Conservation (phyloP, 75 land plant species). For the Chamaecyparis obtusa region DNA sequence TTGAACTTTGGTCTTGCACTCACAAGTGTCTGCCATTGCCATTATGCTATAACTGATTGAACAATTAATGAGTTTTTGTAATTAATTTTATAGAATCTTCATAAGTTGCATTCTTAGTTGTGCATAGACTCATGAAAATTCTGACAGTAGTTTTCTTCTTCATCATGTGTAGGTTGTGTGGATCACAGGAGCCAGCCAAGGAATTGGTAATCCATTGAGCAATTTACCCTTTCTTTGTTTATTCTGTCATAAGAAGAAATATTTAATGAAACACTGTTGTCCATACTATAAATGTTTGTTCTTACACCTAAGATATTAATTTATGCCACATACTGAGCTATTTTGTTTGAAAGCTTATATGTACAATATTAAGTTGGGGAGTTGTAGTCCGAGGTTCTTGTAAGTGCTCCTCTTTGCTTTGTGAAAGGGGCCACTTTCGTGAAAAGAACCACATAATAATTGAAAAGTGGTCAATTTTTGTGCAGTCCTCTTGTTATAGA, state of each 20-base stretch:
- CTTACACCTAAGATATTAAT: neutral
- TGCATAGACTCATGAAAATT: neutral
- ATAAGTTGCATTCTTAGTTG: neutral
- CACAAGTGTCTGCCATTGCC: neutral
- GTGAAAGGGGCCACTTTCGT: neutral
- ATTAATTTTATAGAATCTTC: neutral
- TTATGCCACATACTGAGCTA: neutral
- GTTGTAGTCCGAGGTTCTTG: neutral
- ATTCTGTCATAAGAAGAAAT: neutral
- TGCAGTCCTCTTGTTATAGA: neutral
- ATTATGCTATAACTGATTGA: neutral
- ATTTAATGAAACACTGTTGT: neutral
- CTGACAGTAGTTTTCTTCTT: neutral
- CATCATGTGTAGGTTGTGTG: slow-evolving; percentile 59
- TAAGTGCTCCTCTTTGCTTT: neutral
- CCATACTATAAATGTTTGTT: neutral
- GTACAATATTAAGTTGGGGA: neutral
- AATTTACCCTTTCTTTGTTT: neutral
- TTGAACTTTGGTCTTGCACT: neutral
- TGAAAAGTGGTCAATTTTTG: neutral
- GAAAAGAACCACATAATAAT: neutral
- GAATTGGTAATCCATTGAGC: slow-evolving; percentile 49
- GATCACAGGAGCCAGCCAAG: slow-evolving; percentile 92
- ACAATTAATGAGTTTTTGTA: neutral
- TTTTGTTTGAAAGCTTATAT: neutral